Evolutionary conservation across 768 basidiomycete species (phyloP).

Genomic region (Amanita exitialis): DNA sequence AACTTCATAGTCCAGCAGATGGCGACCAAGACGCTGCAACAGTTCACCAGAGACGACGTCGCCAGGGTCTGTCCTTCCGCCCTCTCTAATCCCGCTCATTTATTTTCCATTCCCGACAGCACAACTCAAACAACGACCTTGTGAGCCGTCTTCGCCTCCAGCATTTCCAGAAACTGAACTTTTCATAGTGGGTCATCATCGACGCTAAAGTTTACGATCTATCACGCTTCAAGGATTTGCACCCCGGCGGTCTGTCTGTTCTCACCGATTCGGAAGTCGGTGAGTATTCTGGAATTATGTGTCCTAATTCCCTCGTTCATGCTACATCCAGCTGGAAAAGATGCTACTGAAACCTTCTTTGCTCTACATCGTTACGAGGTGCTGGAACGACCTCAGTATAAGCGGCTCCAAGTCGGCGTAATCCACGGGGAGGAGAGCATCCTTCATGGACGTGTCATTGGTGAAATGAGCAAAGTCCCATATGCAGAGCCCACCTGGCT

Average conservation of each 20-base stretch:
- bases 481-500: constrained; percentile 80
- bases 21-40: constrained; percentile 8
- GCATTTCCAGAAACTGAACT: neutral
- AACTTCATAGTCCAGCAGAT: neutral
- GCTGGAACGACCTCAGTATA: constrained; percentile 54
- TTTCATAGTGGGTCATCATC: constrained; percentile 65
- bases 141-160: constrained; percentile 21
- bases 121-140: constrained; percentile 71
- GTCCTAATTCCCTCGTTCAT: neutral
- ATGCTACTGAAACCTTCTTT: constrained; percentile 74
- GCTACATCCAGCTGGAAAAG: constrained; percentile 48
- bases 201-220: constrained; percentile 81
- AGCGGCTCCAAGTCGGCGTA: constrained; percentile 51
- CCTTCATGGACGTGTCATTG: constrained; percentile 34
- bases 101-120: constrained; percentile 29
- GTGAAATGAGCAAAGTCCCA: constrained; percentile 57
- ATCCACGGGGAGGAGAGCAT: constrained; percentile 48
- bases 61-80: constrained; percentile 38
- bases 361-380: constrained; percentile 68
- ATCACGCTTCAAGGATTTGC: constrained; percentile 65
- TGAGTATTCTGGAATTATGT: constrained; percentile 16
- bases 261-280: constrained; percentile 68
- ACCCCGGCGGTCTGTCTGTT: constrained; percentile 75
- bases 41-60: constrained; percentile 61
- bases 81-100: neutral